Evolutionary conservation across 257 asterid genomes (phyloP), one percentile per base, ranked within the genome.

Genomic region (Scutellaria minor): DNA sequence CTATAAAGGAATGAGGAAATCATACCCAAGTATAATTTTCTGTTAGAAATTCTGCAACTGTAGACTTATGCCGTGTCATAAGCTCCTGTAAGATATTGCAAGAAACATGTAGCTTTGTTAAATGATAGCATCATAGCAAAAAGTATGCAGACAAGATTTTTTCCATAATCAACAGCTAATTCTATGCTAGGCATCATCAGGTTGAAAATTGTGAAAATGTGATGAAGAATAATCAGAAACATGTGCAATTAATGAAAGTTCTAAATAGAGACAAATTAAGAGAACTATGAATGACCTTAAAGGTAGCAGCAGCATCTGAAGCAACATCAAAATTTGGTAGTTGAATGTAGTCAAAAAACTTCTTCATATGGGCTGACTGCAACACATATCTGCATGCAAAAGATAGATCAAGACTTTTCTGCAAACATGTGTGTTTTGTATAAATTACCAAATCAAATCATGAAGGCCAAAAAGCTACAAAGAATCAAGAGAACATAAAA

Each of bases 321-420:
- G 98, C 98, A 83, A 88, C 91, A 56, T 93, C 96, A 67, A 93
- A 93, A 61, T 83, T 92, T 61, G 97, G 97, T 67, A 93, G 90
- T 77, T 89, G 95, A 45, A 91, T 87, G 65, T 89, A 83, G 79
- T 84, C 88, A 50, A 93, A 91, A 24, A 91, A 88, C 85, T 83
- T 86, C 81, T 75, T 81, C 89, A 89, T 75, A 62, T 88, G 86
- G 81, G 77, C 82, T 10, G 94, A 84, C 69, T 82, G 79, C 84
- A 93, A 81, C 56, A 91, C 85, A 42, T 89, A 84, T 51, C 98
- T 93, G 84, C 80, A 76, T 14, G 55, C 18, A 63, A 22, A 46
- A 48, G 48, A 76, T 44, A 59, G 39, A 60, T 52, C 24, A 65
- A 41, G 8, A 39, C 9, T 70, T 58, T 39, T 59, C 63, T 40